Evolutionary conservation across 495 filamentous ascomycete species (phyloP).

Genomic region (Sabuloglossum arenarium): DNA sequence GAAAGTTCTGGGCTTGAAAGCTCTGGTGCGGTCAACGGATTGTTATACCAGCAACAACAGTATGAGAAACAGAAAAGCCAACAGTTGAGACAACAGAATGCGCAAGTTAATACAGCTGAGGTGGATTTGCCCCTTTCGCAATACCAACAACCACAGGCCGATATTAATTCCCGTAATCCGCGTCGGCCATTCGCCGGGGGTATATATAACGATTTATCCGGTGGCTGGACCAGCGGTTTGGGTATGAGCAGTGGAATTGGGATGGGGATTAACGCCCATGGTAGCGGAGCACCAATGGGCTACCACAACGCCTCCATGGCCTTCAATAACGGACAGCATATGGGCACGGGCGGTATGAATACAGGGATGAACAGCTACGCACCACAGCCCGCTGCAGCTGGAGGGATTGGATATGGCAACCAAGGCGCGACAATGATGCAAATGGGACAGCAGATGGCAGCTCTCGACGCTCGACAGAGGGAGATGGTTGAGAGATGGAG

Average conservation of each 20-base stretch:
- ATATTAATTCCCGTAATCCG: constrained; percentile 12
- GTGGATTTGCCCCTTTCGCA: not conserved
- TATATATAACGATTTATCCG: constrained; percentile 6
- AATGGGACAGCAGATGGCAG: constrained; percentile 12
- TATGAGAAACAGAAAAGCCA: not conserved
- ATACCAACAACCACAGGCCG: constrained; percentile 1
- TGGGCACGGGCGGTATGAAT: constrained; percentile 8
- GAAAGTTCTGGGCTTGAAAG: not conserved
- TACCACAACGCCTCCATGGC: constrained; percentile 7
- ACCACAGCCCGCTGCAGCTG: constrained; percentile 9
- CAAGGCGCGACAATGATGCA: constrained; percentile 15
- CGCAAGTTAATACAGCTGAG: not conserved
- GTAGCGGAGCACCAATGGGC: not conserved
- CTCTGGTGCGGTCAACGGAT: not conserved
- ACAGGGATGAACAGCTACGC: not conserved
- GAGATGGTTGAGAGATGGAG: constrained; percentile 85
- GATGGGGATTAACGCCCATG: constrained; percentile 10
- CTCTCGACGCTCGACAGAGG: constrained; percentile 35
- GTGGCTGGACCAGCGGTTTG: not conserved
- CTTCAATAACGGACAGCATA: constrained; percentile 15
- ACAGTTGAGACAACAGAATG: not conserved
- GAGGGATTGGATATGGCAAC: constrained; percentile 19
- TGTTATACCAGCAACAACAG: not conserved
- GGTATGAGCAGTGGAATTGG: constrained; percentile 19
- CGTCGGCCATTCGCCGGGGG: constrained; percentile 13